Evolutionary conservation across 768 basidiomycete genomes (phyloP), one percentile per base, ranked within the genome.

Genomic region (Lactifluus subvellereus): DNA sequence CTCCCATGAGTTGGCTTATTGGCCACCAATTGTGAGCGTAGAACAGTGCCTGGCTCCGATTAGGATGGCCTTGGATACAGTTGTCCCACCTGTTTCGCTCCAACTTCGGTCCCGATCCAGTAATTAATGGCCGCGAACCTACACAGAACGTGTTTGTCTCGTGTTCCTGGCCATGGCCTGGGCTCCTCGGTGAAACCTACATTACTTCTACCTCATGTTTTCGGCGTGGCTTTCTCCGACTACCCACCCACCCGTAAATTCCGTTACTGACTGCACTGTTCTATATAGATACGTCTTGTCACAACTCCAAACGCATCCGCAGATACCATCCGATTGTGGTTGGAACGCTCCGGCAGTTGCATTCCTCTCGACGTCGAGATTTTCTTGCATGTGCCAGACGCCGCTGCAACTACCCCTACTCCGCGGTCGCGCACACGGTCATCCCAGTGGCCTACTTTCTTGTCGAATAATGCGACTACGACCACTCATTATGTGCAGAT

Each of bases 341-440:
- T 92, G 0, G 89, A 91, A 71, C 84, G 89, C 32, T 87, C 90
- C 13, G 90, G 90, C 18, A 76, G 78, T 56, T 79, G 74, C 5
- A 83, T 85, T 6, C 86, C 89, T 6, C 79, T 92, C 9, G 90
- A 91, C 71, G 88, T 92, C 62, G 88, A 91, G 71, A 89, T 92
- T 52, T 86, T 84, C 71, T 76, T 92, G 43, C 85, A 84, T 40
- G 81, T 86, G 10, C 69, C 67, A 57, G 47, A 38, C 10, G 35
- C 66, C 49, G 69, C 4, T 67, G 71, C 45, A 54, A 69, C 43
- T 42, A 27, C 64, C 40, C 51, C 57, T 18, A 16, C 55, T 43
- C 22, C 63, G 48, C 61, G 62, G 32, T 38, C 61, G n/a, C 63
- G 65, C 22, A 62, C 70, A 50, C 62, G 66, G 52, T 69, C 70